Base-by-base conservation (phyloP, 2,329 filamentous ascomycete species). In the Stemphylium vesicarium region DNA sequence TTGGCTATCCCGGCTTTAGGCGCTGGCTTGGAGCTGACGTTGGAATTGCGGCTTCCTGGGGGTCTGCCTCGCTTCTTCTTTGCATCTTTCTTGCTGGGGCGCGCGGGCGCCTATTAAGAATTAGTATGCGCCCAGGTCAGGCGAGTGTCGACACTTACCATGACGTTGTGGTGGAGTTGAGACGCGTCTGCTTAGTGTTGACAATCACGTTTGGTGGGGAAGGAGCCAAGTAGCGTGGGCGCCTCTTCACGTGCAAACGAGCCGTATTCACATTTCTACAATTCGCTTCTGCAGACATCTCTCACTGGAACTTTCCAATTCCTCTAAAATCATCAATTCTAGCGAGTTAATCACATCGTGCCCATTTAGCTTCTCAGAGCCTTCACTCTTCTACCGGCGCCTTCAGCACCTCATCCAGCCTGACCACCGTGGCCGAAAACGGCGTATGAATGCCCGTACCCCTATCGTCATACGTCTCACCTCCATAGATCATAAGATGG, bases 21-120 rank as follows among this genome's bases (percentile, higher is more conserved):
- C 8, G 41, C 53, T 32, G 47, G 56, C 43, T 63, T 63, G 36
- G 46, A 50, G 24, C 51, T 48, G 3, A 56, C 56, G 13, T 51
- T 48, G 9, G 64, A 64, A 29, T 64, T 65, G 53, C 59, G 60
- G 26, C 59, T 61, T 22, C 65, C 68, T 9, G 68, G 58, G 32
- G 68, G 69, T 35, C 69, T 57, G 16, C 66, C 66, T 45, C 63
- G 62, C 38, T 59, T 62, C 57, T 65, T 72, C 31, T 60, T 57
- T 6, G 37, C 54, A 15, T 54, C 58, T 7, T 46, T 50, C 1
- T 51, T 48, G 13, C 48, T 40, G 22, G 63, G 46, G 50, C 68
- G 65, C 50, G 57, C 59, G 22, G 64, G 68, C 54, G 70, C 69
- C 70, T 71, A 16, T 3, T n/a, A 12, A 2, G 0, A 15, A 36